A percentile compares a stretch with the other conserved stretches of the same genome.
Evolutionary conservation across 805 yeast species (phyloP).

Genomic region (Nakazawaea siamensis): DNA sequence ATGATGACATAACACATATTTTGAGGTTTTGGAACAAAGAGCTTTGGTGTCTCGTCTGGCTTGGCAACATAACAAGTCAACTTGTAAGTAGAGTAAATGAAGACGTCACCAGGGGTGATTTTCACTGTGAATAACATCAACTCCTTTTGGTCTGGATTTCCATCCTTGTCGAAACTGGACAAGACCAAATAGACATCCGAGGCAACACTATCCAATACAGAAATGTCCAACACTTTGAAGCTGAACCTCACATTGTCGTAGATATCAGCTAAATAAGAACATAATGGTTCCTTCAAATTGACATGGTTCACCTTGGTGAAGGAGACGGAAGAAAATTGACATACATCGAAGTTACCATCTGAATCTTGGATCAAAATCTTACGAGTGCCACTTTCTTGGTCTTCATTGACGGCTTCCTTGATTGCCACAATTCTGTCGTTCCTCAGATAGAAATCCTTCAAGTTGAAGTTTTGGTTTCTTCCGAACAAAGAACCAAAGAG

Average conservation of each 20-base stretch:
- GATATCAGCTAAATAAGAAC: conserved; percentile 22
- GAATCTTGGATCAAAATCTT: conserved; percentile 37
- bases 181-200: conserved; percentile 39
- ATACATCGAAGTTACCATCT: conserved; percentile 30
- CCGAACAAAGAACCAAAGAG: conserved; percentile 14
- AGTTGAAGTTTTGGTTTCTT: conserved; percentile 11
- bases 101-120: conserved; percentile 40
- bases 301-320: conserved; percentile 21
- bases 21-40: conserved; percentile 51
- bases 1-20: conserved; percentile 41
- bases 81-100: conserved; percentile 58
- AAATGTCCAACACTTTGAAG: conserved; percentile 56
- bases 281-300: conserved; percentile 14
- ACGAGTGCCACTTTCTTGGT: conserved; percentile 35
- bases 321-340: conserved; percentile 22
- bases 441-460: conserved; percentile 14
- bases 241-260: conserved; percentile 40
- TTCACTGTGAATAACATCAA: conserved; percentile 48
- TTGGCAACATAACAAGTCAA: conserved; percentile 38
- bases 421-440: conserved; percentile 49
- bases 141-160: conserved; percentile 21
- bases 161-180: conserved; percentile 31
- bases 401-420: conserved; percentile 45
- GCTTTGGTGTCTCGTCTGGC: conserved; percentile 29
- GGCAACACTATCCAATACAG: conserved; percentile 33